A percentile compares a stretch with the other conserved stretches of the same genome.
Conservation (phyloP, 208 protist genomes). For the Crithidia acanthocephali region DNA sequence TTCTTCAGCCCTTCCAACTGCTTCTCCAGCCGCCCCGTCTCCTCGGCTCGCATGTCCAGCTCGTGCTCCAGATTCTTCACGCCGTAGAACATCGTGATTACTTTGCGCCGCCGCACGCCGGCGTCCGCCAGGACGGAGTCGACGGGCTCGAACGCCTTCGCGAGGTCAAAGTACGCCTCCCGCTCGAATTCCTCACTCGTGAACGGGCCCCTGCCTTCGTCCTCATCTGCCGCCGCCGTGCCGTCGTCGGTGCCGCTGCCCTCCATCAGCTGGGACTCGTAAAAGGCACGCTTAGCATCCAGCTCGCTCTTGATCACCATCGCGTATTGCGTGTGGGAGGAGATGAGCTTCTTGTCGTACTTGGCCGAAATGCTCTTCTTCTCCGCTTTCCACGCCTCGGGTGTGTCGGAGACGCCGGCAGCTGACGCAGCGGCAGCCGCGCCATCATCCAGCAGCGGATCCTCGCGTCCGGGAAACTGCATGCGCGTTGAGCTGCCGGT, state of each 20-base stretch:
- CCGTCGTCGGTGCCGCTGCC: conserved; percentile 7
- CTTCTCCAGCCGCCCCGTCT: conserved; percentile 36
- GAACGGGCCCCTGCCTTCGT: background rate
- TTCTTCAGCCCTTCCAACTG: conserved; percentile 26
- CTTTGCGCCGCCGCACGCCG: conserved; percentile 18
- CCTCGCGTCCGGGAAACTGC: conserved; percentile 73
- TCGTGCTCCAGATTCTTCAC: conserved; percentile 42
- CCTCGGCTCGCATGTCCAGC: conserved; percentile 17
- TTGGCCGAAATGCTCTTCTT: conserved; percentile 85
- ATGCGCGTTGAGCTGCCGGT: conserved; percentile 69
- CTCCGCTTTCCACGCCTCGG: conserved; percentile 39
- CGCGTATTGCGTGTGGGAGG: conserved; percentile 74
- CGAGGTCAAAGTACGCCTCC: conserved; percentile 25
- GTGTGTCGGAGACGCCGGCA: conserved; percentile 10
- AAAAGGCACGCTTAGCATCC: conserved; percentile 60
- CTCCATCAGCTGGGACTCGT: conserved; percentile 41
- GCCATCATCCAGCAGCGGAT: conserved; percentile 35
- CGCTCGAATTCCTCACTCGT: conserved; percentile 19
- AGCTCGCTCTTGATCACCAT: conserved; percentile 82
- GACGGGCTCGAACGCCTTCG: conserved; percentile 28
- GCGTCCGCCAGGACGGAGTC: conserved; percentile 26
- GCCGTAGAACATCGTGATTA: conserved; percentile 25
- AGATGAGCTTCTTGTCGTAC: conserved; percentile 80
- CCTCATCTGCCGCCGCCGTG: background rate
- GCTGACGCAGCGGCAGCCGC: conserved; percentile 4